Conservation (phyloP, 139 green algal species). For the Deuterostichococcus epilithicus region DNA sequence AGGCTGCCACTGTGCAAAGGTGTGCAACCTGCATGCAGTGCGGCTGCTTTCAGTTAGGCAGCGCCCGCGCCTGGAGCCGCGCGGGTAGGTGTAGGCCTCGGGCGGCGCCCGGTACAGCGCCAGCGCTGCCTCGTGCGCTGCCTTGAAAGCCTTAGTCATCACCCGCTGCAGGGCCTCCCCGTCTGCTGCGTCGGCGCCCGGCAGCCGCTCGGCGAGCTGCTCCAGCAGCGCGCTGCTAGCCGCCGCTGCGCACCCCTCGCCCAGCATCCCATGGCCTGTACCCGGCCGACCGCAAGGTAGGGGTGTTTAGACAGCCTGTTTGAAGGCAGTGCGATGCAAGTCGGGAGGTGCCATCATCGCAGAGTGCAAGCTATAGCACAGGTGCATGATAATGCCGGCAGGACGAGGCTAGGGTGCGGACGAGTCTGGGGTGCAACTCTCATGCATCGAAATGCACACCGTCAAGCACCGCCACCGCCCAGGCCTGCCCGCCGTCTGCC, state of each 20-base stretch:
- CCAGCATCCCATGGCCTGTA: constrained; percentile 50
- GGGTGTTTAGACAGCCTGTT: not conserved
- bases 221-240: constrained; percentile 26
- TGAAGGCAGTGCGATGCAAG: too few species aligned
- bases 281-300: not conserved
- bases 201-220: constrained; percentile 7
- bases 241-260: constrained; percentile 23
- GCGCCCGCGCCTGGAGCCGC: constrained; percentile 14
- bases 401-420: too few species aligned
- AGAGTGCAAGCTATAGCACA: too few species aligned
- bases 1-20: too few species aligned
- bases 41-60: too few species aligned
- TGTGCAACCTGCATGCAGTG: too few species aligned
- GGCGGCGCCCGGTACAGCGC: constrained; percentile 20
- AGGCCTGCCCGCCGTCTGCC: not conserved
- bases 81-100: constrained; percentile 11
- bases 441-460: not conserved
- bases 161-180: not conserved
- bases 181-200: not conserved
- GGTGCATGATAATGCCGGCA: too few species aligned
- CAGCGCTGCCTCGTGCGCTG: constrained; percentile 17
- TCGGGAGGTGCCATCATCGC: too few species aligned
- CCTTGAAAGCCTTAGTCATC: constrained; percentile 23
- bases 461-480: constrained; percentile 15
- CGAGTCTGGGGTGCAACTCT: too few species aligned